Conservation (phyloP, 2,329 filamentous ascomycete genomes). For the Ceratocystis papillata region DNA sequence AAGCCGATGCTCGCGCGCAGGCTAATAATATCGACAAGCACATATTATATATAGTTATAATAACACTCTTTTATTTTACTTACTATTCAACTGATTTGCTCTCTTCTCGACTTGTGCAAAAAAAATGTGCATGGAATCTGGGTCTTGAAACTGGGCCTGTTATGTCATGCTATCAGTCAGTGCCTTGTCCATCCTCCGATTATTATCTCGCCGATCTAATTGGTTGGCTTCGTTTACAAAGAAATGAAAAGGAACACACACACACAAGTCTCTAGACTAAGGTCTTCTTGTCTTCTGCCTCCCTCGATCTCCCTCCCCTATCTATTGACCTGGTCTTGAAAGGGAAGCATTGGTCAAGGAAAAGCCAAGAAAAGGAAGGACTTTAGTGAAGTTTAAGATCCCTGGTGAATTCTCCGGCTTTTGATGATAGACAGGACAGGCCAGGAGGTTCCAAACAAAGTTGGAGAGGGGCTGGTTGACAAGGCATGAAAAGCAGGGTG, state of each 20-base stretch:
- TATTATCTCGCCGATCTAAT: no score
- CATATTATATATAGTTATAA: slow-evolving; percentile 7
- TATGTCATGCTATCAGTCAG: no score
- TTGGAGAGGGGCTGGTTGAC: no score
- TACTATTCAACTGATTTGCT: not conserved
- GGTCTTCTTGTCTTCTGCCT: not conserved
- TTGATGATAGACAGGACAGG: not conserved
- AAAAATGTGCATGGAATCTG: no score
- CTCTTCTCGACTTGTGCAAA: no score
- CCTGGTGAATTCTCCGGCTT: slow-evolving; percentile 2
- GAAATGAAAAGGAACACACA: not conserved
- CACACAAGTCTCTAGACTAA: not conserved
- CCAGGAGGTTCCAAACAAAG: not conserved
- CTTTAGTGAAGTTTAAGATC: not conserved
- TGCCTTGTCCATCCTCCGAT: no score
- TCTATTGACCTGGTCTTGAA: not conserved
- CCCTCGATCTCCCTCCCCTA: no score
- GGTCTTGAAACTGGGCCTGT: no score
- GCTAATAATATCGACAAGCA: slow-evolving; percentile 4
- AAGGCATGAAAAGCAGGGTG: no score
- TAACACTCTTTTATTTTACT: not conserved
- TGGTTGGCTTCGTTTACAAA: no score
- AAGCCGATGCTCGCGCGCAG: slow-evolving; percentile 5
- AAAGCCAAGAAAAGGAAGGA: not conserved
- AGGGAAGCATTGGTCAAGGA: not conserved